Base-by-base conservation (phyloP, 495 filamentous ascomycete genomes). In the Usnea hakonensis region DNA sequence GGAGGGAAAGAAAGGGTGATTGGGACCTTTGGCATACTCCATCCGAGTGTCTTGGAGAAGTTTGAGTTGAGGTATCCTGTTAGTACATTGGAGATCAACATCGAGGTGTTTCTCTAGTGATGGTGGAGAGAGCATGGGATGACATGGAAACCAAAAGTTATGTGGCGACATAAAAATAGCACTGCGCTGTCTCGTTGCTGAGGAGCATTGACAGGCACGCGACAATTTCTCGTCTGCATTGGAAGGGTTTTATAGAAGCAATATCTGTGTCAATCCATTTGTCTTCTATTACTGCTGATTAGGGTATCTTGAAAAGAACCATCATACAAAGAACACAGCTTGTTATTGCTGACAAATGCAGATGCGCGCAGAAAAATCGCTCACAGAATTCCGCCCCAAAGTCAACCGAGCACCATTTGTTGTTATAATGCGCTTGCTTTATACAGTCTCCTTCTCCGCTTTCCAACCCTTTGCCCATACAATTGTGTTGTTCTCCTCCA, bases 21-120 rank as follows among this genome's bases (percentile, higher is more conserved):
- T 71, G 94, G 94, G 65, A 81, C 85, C 67, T 93, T 99, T 72
- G 94, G 94, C 67, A 93, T 97, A 66, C 75, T 97, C 67, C 94
- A 97, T 73, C 94, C 94, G 7, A 88, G 84, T 8, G 95, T 97
- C 57, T 76, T 97, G 67, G 90, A 95, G 73, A 92, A 92, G 65
- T 99, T 91, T 72, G 94, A 97, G 65, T 78, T 99, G 64, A 90
- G 85, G 77, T 90, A 92, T 77, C 94, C 94, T 46, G 89, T 94
- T 72, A 96, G 90, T 76, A 89, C 89, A n/a, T 74, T 99, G 68
- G 95, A 97, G 79, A 78, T 99, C 63, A 94, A 97, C 70, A 84
- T 99, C 23, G 95, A 97, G 76, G 85, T 90, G 63, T 97, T 98
- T 83, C 79, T 98, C 70, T 98, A 67, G 70, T 54, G 37, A 17